A percentile compares a stretch with the other conserved stretches of the same genome.
phyloP scores from a whole-genome alignment of 345 rosid genomes.

The Dipteronia sinensis region DNA sequence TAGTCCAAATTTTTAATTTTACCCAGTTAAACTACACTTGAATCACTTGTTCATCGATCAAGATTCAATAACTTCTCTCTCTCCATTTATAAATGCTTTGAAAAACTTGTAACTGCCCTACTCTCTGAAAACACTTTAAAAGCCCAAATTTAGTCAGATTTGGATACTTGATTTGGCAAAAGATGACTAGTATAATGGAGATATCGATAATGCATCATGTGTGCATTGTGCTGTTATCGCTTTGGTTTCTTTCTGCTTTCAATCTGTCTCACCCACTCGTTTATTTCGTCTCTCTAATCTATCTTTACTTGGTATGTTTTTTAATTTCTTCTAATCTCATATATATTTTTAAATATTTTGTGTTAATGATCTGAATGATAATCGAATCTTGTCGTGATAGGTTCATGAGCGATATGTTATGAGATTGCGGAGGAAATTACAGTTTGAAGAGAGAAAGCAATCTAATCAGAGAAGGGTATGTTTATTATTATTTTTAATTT shows the following conservation, averaged over 20 bases:
- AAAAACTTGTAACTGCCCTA: background rate
- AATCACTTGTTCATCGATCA: background rate
- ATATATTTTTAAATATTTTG: background rate
- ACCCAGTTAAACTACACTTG: background rate
- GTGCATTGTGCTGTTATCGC: slow-evolving; percentile 55
- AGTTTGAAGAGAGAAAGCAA: slow-evolving; percentile 65
- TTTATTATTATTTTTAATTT: background rate
- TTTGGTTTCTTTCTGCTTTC: slow-evolving; percentile 68
- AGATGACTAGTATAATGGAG: slow-evolving; percentile 48
- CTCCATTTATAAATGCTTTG: too few species aligned
- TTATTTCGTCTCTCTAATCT: slow-evolving; percentile 58
- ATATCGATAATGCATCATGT: slow-evolving; percentile 72
- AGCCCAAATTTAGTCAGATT: too few species aligned
- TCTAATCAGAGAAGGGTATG: slow-evolving; percentile 74
- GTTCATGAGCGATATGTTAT: slow-evolving; percentile 69
- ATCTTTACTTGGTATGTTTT: slow-evolving; percentile 68
- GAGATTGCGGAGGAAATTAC: slow-evolving; percentile 62
- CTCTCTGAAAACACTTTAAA: too few species aligned
- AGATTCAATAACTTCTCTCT: too few species aligned
- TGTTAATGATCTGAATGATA: background rate
- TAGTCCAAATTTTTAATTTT: background rate
- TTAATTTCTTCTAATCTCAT: background rate
- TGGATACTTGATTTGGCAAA: background rate
- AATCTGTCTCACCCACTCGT: slow-evolving; percentile 53
- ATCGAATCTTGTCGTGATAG: slow-evolving; percentile 32